Conservation (phyloP, 106 monocot species). For the Agapanthus africanus region DNA sequence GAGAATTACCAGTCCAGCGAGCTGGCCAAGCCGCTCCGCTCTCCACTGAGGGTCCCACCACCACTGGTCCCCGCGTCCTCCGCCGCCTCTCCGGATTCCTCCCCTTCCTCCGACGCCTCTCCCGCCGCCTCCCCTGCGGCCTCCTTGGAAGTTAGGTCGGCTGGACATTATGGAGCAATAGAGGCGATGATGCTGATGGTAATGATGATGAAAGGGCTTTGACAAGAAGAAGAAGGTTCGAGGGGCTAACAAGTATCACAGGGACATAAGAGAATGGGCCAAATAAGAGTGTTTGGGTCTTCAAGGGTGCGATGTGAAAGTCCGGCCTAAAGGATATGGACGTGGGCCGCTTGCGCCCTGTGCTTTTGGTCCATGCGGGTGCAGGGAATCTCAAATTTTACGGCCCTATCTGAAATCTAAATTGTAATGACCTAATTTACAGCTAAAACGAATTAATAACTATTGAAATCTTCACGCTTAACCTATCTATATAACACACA, state of each 20-base stretch:
- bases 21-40: slow-evolving; percentile 20
- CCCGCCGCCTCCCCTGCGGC: slow-evolving; percentile 1
- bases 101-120: slow-evolving; percentile 4
- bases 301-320: no score
- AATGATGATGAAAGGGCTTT: not conserved
- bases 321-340: no score
- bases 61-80: slow-evolving; percentile 16
- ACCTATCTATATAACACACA: no score
- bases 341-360: no score
- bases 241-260: not conserved
- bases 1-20: slow-evolving; percentile 15
- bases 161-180: not conserved
- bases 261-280: no score
- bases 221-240: slow-evolving; percentile 1
- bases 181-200: not conserved
- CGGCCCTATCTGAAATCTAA: no score
- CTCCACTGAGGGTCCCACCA: slow-evolving; percentile 33
- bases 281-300: no score
- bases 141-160: not conserved
- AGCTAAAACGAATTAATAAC: no score
- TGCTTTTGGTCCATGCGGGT: no score
- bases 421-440: no score
- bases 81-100: not conserved
- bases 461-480: no score
- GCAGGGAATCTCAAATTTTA: no score